Evolutionary conservation across 164 flowering plant genomes (phyloP).

Genomic region (Vitis riparia): DNA sequence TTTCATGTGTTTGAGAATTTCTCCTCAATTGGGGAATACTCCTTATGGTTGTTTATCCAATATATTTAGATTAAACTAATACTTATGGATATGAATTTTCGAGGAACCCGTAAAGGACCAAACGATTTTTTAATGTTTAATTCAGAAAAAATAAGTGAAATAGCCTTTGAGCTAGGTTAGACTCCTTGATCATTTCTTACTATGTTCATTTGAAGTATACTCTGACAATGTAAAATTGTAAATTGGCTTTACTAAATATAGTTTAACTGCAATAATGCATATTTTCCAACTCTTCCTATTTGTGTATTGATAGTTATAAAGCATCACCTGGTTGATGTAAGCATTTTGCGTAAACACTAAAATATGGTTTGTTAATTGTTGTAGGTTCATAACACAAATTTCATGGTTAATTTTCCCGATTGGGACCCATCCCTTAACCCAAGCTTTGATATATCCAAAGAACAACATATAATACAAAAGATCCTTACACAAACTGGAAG

Average conservation of each 20-base stretch:
- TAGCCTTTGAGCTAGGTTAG: not conserved
- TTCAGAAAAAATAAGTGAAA: not conserved
- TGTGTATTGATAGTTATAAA: not conserved
- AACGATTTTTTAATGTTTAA: not conserved
- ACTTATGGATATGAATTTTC: too few species aligned
- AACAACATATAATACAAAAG: constrained; percentile 19
- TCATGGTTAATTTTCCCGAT: constrained; percentile 81
- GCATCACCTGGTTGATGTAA: not conserved
- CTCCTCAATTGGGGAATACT: too few species aligned
- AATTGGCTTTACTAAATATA: not conserved
- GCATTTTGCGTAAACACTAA: not conserved
- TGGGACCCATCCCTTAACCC: constrained; percentile 70
- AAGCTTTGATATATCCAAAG: constrained; percentile 16
- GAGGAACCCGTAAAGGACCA: not conserved
- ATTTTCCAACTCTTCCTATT: not conserved
- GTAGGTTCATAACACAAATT: constrained; percentile 92
- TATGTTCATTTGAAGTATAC: not conserved
- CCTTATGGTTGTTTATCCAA: too few species aligned
- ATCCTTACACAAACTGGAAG: constrained; percentile 14
- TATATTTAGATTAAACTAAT: too few species aligned
- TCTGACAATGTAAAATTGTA: not conserved
- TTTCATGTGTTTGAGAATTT: too few species aligned
- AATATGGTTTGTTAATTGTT: constrained; percentile 10
- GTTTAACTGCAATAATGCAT: not conserved
- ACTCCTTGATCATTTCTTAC: not conserved